Conservation (phyloP, 768 basidiomycete species). For the Dioszegia crocea region DNA sequence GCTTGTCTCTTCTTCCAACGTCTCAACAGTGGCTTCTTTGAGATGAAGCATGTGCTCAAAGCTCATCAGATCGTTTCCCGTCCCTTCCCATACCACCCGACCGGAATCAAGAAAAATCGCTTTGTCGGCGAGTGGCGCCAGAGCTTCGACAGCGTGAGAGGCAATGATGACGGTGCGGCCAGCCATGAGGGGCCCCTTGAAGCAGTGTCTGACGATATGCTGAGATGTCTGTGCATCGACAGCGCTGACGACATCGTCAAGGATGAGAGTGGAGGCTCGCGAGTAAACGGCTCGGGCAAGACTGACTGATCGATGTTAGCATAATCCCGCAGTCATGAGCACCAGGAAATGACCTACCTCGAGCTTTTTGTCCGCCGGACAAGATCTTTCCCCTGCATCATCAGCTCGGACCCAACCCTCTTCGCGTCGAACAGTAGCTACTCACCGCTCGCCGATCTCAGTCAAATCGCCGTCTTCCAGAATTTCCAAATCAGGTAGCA, state of each 20-base stretch:
- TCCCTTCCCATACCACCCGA: constrained; percentile 21
- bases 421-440: constrained; percentile 18
- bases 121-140: constrained; percentile 40
- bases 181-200: constrained; percentile 54
- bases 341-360: constrained; percentile 24
- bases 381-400: constrained; percentile 31
- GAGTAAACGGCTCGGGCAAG: constrained; percentile 63
- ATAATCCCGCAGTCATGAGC: background rate
- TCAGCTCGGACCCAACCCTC: constrained; percentile 24
- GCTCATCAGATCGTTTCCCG: constrained; percentile 21
- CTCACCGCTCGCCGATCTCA: constrained; percentile 67
- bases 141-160: constrained; percentile 47
- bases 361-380: constrained; percentile 62
- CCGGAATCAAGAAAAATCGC: constrained; percentile 41
- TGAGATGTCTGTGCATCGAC: constrained; percentile 59
- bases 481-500: constrained; percentile 54
- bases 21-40: background rate
- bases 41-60: constrained; percentile 33
- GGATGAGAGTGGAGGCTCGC: constrained; percentile 58
- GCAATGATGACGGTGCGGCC: constrained; percentile 58
- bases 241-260: constrained; percentile 67
- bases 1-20: background rate
- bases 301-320: constrained; percentile 48
- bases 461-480: constrained; percentile 63
- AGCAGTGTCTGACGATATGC: constrained; percentile 56